Percentiles rank a stretch among this genome's conserved stretches.
These are phyloP conservation scores for Massariosphaeria phaeospora DNA, from an alignment of 495 filamentous ascomycete genomes.

Conservation along the genomic window DNA sequence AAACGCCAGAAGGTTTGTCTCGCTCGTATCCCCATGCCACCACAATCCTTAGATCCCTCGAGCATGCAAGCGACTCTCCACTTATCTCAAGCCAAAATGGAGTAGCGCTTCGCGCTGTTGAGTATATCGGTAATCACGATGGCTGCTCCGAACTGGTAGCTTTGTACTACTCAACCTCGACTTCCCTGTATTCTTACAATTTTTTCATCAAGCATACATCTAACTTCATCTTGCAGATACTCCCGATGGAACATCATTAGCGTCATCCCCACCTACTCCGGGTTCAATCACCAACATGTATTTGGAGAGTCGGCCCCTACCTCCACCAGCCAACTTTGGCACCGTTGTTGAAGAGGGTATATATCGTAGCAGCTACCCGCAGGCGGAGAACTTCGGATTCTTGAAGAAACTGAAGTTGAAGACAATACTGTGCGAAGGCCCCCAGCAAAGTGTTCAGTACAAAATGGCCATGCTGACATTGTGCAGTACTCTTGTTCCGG, in stretches of 20 bases:
- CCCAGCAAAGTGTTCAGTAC: not conserved
- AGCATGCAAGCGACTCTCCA: too few species aligned
- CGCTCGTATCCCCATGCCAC: not conserved
- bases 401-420: slow-evolving; percentile 61
- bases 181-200: not conserved
- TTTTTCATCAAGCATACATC: too few species aligned
- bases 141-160: too few species aligned
- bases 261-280: slow-evolving; percentile 23
- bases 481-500: slow-evolving; percentile 67
- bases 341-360: slow-evolving; percentile 56
- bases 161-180: not conserved
- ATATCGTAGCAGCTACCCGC: slow-evolving; percentile 73
- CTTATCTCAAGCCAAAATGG: too few species aligned
- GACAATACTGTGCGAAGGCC: slow-evolving; percentile 62
- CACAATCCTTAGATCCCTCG: too few species aligned
- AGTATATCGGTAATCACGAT: too few species aligned
- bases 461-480: slow-evolving; percentile 9
- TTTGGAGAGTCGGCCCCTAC: too few species aligned
- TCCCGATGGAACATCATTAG: not conserved
- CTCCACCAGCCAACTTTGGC: slow-evolving; percentile 61
- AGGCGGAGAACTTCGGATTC: slow-evolving; percentile 57
- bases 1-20: slow-evolving; percentile 1
- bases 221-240: too few species aligned
- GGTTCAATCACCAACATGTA: too few species aligned
- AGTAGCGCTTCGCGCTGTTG: too few species aligned